phyloP scores from a whole-genome alignment of 179 eudicot genomes.

The Silene coronaria region DNA sequence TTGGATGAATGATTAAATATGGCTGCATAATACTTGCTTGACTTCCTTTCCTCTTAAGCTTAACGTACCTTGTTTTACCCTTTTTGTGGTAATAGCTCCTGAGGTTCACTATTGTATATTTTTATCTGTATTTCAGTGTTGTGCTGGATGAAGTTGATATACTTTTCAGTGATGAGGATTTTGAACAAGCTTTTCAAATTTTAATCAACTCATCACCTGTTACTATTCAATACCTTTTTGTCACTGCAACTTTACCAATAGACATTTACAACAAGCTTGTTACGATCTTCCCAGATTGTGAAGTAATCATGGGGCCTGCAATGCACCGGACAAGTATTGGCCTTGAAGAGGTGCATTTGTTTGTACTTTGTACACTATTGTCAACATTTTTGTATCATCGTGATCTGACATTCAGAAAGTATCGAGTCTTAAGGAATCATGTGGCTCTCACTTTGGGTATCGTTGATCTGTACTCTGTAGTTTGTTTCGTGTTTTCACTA shows the following conservation, averaged over 20 bases:
- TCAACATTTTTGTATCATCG: not conserved
- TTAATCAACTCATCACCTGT: constrained; percentile 60
- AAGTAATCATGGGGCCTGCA: constrained; percentile 92
- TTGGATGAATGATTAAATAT: constrained; percentile 5
- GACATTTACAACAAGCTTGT: constrained; percentile 80
- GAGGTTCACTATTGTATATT: constrained; percentile 7
- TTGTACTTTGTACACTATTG: not conserved
- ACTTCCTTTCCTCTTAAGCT: not conserved
- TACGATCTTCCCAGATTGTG: constrained; percentile 80
- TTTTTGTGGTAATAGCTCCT: not conserved
- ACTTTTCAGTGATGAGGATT: constrained; percentile 78
- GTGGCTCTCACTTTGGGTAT: not conserved
- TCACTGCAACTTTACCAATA: constrained; percentile 86
- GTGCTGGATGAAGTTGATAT: constrained; percentile 92
- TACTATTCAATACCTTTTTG: constrained; percentile 81
- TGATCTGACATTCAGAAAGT: not conserved
- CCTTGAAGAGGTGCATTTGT: constrained; percentile 71
- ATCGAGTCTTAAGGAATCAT: not conserved
- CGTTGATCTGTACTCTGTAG: constrained; percentile 9
- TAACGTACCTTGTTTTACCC: not conserved
- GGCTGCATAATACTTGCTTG: not conserved
- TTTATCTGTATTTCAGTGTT: constrained; percentile 48
- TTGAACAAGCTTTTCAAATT: constrained; percentile 65
- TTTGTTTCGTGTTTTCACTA: not conserved
- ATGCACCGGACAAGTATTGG: constrained; percentile 85